Percentiles rank a stretch among this genome's conserved stretches.
phyloP scores from a whole-genome alignment of 345 rosid species.

The Citrus maxima region DNA sequence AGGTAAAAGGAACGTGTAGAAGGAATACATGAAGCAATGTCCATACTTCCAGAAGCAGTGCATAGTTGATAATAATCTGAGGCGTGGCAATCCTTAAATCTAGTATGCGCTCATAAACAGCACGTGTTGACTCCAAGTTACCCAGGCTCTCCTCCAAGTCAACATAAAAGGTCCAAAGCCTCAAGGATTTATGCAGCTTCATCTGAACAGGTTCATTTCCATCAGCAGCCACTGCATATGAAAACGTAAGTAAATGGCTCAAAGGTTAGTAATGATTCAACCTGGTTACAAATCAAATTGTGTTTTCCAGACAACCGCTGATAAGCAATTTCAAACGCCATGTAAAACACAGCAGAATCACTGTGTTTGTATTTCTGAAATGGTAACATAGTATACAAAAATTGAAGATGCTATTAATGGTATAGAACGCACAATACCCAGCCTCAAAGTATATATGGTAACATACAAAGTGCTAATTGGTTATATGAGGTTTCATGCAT shows the following conservation, averaged over 20 bases:
- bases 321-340: background rate
- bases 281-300: background rate
- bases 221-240: conserved; percentile 77
- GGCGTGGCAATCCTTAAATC: conserved; percentile 97
- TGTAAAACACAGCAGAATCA: background rate
- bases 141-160: conserved; percentile 97
- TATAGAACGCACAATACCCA: background rate
- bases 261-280: conserved; percentile 9
- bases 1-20: background rate
- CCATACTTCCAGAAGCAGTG: conserved; percentile 71
- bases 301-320: background rate
- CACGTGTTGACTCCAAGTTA: conserved; percentile 83
- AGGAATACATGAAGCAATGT: background rate
- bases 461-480: background rate
- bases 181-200: conserved; percentile 81
- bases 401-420: background rate
- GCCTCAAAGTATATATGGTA: background rate
- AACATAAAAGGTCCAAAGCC: conserved; percentile 90
- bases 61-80: conserved; percentile 86
- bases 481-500: background rate
- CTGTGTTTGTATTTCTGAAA: background rate
- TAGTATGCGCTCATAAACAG: conserved; percentile 87
- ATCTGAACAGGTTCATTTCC: conserved; percentile 95
- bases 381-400: background rate
- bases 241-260: background rate